These are phyloP conservation scores for Miscanthus lutarioriparius DNA, from an alignment of 176 grass and related monocot species.

Conservation along the genomic window DNA sequence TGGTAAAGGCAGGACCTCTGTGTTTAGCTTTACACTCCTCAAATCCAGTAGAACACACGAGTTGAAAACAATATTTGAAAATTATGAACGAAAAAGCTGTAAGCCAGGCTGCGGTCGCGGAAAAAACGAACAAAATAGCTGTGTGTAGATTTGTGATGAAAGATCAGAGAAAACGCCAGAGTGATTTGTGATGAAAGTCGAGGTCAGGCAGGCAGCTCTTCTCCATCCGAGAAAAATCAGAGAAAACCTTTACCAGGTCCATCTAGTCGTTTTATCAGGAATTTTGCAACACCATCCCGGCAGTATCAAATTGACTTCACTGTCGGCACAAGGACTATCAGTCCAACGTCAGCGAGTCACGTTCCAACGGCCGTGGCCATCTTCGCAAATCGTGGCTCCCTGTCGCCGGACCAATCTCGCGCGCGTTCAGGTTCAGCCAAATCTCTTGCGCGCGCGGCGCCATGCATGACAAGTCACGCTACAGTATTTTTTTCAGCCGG, in stretches of 20 bases:
- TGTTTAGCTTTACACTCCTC: not conserved
- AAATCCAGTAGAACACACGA: not conserved
- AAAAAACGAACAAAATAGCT: not conserved
- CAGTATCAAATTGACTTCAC: constrained; percentile 4
- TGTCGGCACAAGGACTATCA: not conserved
- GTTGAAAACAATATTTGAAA: not conserved
- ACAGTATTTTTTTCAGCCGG: not conserved
- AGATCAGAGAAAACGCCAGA: not conserved
- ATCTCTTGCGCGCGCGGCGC: not conserved
- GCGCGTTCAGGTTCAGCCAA: not conserved
- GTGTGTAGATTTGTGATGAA: not conserved
- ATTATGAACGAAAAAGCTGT: not conserved
- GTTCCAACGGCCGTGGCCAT: not conserved
- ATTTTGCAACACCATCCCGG: not conserved
- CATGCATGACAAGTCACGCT: not conserved
- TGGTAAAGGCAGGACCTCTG: not conserved
- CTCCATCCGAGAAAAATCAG: constrained; percentile 12
- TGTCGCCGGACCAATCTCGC: not conserved
- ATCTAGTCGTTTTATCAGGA: not conserved
- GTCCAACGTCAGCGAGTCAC: not conserved
- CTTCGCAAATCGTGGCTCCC: not conserved
- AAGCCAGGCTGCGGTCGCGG: not conserved
- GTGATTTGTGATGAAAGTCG: not conserved
- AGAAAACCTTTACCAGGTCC: not conserved
- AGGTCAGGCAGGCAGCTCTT: not conserved